Percentiles rank a stretch among this genome's conserved stretches.
Evolutionary conservation across 805 yeast genomes (phyloP).

Genomic region (Saturnispora silvae): DNA sequence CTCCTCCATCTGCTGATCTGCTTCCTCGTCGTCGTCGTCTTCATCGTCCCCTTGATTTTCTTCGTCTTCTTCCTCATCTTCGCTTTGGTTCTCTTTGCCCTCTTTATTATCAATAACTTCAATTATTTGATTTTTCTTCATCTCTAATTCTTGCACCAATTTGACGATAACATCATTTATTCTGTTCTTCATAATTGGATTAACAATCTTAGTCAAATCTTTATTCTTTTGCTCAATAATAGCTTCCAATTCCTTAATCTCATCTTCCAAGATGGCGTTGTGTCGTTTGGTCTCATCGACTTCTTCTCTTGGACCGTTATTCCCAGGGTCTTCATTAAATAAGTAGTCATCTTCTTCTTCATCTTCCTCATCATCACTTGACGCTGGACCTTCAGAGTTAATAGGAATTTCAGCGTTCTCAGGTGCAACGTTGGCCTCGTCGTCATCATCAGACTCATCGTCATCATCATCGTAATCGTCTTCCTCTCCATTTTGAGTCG

Average conservation of each 20-base stretch:
- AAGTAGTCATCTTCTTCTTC: constrained; percentile 33
- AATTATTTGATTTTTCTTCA: constrained; percentile 56
- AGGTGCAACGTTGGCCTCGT: constrained; percentile 29
- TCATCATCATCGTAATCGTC: constrained; percentile 29
- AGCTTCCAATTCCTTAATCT: constrained; percentile 67
- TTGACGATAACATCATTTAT: constrained; percentile 72
- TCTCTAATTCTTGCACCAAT: constrained; percentile 70
- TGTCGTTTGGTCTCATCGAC: constrained; percentile 48
- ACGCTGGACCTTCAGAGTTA: constrained; percentile 15
- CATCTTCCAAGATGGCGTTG: constrained; percentile 70
- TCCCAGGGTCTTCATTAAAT: constrained; percentile 29
- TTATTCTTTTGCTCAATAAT: constrained; percentile 67
- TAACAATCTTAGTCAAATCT: constrained; percentile 63
- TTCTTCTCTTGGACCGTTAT: constrained; percentile 38
- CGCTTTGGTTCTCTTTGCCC: constrained; percentile 11
- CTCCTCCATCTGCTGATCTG: constrained; percentile 25
- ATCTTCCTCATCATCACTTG: constrained; percentile 35
- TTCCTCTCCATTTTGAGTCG: constrained; percentile 6
- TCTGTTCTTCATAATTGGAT: constrained; percentile 79
- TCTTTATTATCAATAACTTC: constrained; percentile 26
- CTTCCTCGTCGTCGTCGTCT: constrained; percentile 16
- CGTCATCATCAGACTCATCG: constrained; percentile 27
- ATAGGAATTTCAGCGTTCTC: constrained; percentile 25
- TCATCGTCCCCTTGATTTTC: constrained; percentile 17
- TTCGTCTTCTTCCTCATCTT: constrained; percentile 13